These are phyloP conservation scores for Priceomyces fermenticarens DNA, from an alignment of 805 yeast genomes.

Conservation along the genomic window DNA sequence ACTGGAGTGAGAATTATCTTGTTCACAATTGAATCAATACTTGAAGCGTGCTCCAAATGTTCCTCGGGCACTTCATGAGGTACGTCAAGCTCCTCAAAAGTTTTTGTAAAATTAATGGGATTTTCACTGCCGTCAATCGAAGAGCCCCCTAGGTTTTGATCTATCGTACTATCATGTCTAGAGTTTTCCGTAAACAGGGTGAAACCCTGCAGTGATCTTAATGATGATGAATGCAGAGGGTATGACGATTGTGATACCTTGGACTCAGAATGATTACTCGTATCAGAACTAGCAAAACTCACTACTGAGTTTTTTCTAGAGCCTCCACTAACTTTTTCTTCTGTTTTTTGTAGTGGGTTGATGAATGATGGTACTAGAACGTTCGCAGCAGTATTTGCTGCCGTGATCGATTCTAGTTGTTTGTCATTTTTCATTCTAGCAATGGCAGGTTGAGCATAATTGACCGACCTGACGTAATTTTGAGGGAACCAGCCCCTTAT, in stretches of 20 bases:
- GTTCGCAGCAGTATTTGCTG: slow-evolving; percentile 47
- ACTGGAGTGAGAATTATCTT: slow-evolving; percentile 6
- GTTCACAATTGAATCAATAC: not conserved
- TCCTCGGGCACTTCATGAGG: not conserved
- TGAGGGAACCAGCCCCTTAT: slow-evolving; percentile 86
- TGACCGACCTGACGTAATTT: slow-evolving; percentile 50
- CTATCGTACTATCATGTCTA: not conserved
- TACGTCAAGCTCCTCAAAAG: too few species aligned
- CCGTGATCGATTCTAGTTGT: slow-evolving; percentile 42
- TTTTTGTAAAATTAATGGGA: not conserved
- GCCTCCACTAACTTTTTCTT: slow-evolving; percentile 30
- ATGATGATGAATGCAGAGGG: not conserved
- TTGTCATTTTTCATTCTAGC: slow-evolving; percentile 35
- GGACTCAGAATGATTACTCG: slow-evolving; percentile 24
- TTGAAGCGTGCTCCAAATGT: not conserved
- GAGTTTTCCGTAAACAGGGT: not conserved
- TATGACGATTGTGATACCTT: slow-evolving; percentile 6
- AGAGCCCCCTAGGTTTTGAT: not conserved
- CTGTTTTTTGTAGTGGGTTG: slow-evolving; percentile 32
- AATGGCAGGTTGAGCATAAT: slow-evolving; percentile 40
- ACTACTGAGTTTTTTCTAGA: slow-evolving; percentile 48
- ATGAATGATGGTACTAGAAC: slow-evolving; percentile 42
- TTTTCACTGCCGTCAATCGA: not conserved
- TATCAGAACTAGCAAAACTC: slow-evolving; percentile 47
- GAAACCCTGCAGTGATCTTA: not conserved